Evolutionary conservation across 1,284 basidiomycete species (phyloP).

Genomic region (Ceraceosorus guamensis): DNA sequence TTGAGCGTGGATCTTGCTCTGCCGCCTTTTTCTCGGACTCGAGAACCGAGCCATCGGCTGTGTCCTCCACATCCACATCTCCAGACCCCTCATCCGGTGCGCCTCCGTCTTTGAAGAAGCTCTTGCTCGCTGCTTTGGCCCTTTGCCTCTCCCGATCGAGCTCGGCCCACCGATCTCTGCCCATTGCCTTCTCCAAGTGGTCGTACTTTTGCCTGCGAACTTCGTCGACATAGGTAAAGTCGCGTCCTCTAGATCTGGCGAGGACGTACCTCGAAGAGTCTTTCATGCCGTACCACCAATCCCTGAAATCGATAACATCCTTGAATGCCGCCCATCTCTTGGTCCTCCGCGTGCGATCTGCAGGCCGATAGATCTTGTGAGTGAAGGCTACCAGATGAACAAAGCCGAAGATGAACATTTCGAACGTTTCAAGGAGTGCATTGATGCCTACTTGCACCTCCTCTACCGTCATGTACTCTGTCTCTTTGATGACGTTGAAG

Average conservation of each 20-base stretch:
- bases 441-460: slow-evolving; percentile 68
- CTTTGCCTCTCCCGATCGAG: slow-evolving; percentile 13
- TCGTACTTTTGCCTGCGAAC: slow-evolving; percentile 25
- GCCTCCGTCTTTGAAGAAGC: slow-evolving; percentile 3
- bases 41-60: slow-evolving; percentile 2
- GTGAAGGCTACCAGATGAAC: slow-evolving; percentile 63
- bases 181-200: slow-evolving; percentile 28
- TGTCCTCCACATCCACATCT: not conserved
- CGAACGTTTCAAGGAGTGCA: slow-evolving; percentile 64
- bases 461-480: slow-evolving; percentile 59
- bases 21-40: slow-evolving; percentile 5
- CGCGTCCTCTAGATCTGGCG: slow-evolving; percentile 19
- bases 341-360: slow-evolving; percentile 22
- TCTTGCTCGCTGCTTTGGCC: not conserved
- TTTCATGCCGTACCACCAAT: slow-evolving; percentile 38
- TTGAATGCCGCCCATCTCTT: slow-evolving; percentile 16
- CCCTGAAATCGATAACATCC: slow-evolving; percentile 33
- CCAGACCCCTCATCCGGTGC: not conserved
- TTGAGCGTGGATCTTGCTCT: not conserved
- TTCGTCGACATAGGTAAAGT: slow-evolving; percentile 29
- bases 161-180: slow-evolving; percentile 19
- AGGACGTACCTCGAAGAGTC: slow-evolving; percentile 24
- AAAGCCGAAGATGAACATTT: slow-evolving; percentile 61
- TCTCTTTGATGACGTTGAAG: slow-evolving; percentile 61
- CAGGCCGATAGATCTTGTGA: slow-evolving; percentile 57